phyloP scores from a whole-genome alignment of 2,329 filamentous ascomycete species.

The Sclerotinia minor region DNA sequence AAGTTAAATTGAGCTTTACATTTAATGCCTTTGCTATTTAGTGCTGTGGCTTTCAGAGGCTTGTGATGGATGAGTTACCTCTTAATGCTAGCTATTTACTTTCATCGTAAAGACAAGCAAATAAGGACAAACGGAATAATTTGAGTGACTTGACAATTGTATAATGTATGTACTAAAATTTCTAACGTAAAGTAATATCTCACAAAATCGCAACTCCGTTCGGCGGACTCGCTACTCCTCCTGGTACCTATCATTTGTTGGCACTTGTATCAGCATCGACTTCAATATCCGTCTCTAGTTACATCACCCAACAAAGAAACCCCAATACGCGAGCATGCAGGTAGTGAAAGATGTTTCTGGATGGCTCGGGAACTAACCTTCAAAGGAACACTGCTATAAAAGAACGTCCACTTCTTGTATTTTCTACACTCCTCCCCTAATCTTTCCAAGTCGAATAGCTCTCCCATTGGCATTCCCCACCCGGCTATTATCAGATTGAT shows the following conservation, averaged over 20 bases:
- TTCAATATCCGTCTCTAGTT: not conserved
- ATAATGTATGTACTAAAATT: not conserved
- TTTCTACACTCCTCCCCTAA: conserved; percentile 53
- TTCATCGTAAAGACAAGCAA: not conserved
- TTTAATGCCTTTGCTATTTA: not conserved
- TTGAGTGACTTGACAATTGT: not conserved
- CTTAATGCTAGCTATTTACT: not conserved
- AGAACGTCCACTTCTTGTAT: conserved; percentile 57
- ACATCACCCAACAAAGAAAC: not conserved
- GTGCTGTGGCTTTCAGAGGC: not conserved
- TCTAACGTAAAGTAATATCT: not conserved
- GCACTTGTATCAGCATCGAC: not conserved
- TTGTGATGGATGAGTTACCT: not conserved
- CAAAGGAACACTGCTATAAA: conserved; percentile 60
- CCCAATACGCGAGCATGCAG: not conserved
- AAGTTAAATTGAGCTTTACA: not conserved
- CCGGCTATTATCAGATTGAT: conserved; percentile 40
- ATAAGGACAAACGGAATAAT: not conserved
- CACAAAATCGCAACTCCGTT: conserved; percentile 40
- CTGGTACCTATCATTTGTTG: conserved; percentile 30
- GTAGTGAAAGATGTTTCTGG: not conserved
- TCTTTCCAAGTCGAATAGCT: conserved; percentile 50
- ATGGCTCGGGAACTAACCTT: conserved; percentile 47
- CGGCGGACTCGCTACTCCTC: conserved; percentile 38
- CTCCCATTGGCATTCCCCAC: conserved; percentile 54